Evolutionary conservation across 331 rosid genomes (phyloP).

Genomic region (Acacia concinna): DNA sequence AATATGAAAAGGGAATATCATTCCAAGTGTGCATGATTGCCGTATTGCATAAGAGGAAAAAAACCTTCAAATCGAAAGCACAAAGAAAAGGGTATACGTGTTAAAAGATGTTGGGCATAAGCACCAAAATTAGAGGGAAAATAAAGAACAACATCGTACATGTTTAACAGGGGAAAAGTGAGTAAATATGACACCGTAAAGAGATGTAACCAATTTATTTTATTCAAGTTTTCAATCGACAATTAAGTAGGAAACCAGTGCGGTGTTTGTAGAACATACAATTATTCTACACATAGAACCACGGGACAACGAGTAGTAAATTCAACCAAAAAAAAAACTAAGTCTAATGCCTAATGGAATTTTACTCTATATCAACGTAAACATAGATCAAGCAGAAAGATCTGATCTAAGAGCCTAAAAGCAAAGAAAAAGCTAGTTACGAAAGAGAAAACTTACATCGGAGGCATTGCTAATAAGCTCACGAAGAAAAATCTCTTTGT

Average conservation of each 20-base stretch:
- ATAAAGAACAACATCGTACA: background rate
- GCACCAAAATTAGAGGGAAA: background rate
- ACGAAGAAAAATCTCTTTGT: slow-evolving; percentile 90
- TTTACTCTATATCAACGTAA: background rate
- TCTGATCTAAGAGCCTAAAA: background rate
- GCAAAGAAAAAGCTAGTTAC: background rate
- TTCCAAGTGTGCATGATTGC: background rate
- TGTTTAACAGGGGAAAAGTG: background rate
- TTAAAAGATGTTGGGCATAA: background rate
- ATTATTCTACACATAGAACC: background rate
- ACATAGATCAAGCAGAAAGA: background rate
- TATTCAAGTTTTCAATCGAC: no score
- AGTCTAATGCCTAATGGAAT: background rate
- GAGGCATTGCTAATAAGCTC: slow-evolving; percentile 83
- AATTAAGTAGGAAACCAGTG: background rate
- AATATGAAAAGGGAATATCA: slow-evolving; percentile 51
- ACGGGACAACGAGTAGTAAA: background rate
- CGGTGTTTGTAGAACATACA: background rate
- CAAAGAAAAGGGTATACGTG: slow-evolving; percentile 28
- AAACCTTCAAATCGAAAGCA: background rate
- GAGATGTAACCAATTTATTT: background rate
- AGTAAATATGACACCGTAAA: background rate
- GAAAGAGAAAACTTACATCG: slow-evolving; percentile 43
- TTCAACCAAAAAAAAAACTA: background rate
- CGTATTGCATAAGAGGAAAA: no score